Evolutionary conservation across 345 rosid genomes (phyloP).

Genomic region (Eucalyptus albens): DNA sequence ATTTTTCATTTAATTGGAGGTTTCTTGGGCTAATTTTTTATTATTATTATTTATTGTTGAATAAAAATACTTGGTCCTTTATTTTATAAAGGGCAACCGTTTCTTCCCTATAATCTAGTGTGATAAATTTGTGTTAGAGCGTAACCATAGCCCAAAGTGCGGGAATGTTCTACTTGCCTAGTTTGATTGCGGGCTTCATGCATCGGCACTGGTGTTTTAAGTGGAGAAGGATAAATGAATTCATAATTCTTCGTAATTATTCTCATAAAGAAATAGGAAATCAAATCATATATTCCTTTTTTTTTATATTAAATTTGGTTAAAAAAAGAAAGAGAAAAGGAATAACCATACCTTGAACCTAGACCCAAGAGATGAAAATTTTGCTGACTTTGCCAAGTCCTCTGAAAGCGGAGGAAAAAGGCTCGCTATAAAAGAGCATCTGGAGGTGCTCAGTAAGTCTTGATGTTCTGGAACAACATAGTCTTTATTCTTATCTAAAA

Average conservation of each 20-base stretch:
- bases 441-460: conserved; percentile 74
- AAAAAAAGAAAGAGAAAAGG: not conserved
- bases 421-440: conserved; percentile 55
- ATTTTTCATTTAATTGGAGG: not conserved
- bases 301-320: not conserved
- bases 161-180: not conserved
- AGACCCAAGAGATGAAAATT: conserved; percentile 82
- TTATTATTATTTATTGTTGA: too few relatives aligned
- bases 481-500: conserved; percentile 94
- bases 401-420: conserved; percentile 64
- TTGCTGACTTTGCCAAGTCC: conserved; percentile 63
- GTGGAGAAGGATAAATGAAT: not conserved
- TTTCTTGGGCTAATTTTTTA: not conserved
- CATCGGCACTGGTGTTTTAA: not conserved
- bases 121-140: not conserved
- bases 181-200: not conserved
- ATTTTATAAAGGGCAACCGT: not conserved
- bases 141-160: not conserved
- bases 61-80: not conserved
- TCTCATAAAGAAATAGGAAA: not conserved
- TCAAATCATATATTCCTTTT: not conserved
- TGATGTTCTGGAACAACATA: conserved; percentile 92
- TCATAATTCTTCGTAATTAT: not conserved
- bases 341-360: conserved; percentile 59
- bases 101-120: not conserved